Conservation (phyloP, 169 alveolate species). For the Plasmodium yoelii region DNA sequence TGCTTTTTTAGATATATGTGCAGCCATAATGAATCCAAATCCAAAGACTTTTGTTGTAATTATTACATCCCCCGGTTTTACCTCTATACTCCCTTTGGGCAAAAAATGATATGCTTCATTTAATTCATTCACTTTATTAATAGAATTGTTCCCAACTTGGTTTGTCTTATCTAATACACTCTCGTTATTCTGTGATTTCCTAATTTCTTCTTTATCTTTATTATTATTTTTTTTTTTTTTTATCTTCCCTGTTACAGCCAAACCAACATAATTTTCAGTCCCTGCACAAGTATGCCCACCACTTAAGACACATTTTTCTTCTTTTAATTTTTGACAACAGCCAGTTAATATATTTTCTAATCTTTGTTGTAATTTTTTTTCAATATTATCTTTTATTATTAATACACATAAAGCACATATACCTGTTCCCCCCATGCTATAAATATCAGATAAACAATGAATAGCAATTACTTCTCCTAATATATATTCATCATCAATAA, state of each 20-base stretch:
- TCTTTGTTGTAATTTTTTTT: constrained; percentile 69
- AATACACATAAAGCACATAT: constrained; percentile 73
- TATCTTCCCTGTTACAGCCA: constrained; percentile 75
- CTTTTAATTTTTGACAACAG: constrained; percentile 69
- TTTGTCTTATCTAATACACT: not conserved
- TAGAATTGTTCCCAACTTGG: not conserved
- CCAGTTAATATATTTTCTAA: constrained; percentile 73
- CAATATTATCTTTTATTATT: constrained; percentile 75
- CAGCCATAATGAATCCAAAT: constrained; percentile 78
- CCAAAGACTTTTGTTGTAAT: constrained; percentile 75
- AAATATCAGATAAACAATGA: constrained; percentile 73
- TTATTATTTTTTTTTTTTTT: constrained; percentile 22
- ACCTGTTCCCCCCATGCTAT: constrained; percentile 77
- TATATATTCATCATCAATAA: constrained; percentile 76
- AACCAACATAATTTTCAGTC: constrained; percentile 72
- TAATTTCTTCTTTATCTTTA: not conserved
- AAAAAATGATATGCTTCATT: constrained; percentile 35
- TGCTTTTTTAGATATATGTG: constrained; percentile 69
- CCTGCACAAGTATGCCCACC: constrained; percentile 79
- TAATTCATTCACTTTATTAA: constrained; percentile 30
- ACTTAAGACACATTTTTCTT: constrained; percentile 75
- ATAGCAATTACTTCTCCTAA: constrained; percentile 73
- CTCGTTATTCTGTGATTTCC: not conserved
- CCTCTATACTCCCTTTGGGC: constrained; percentile 57
- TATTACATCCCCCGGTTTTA: constrained; percentile 65